Conservation (phyloP, 2,329 filamentous ascomycete species). For the Coniochaeta hoffmannii region DNA sequence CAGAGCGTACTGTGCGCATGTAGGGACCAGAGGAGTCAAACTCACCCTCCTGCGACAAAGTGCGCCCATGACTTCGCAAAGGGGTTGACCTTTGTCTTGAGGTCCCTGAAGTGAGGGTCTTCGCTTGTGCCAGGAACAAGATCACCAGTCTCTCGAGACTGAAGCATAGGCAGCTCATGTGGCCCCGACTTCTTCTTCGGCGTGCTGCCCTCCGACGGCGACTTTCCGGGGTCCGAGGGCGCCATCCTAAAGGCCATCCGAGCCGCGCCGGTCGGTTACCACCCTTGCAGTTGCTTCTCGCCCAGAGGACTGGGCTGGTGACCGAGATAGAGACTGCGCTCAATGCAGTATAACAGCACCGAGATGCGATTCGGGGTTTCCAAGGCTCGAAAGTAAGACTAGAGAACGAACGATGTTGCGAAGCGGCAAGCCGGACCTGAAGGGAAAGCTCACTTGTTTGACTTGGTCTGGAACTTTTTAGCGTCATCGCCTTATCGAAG, state of each 20-base stretch:
- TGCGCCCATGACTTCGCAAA: conserved; percentile 82
- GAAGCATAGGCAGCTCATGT: conserved; percentile 30
- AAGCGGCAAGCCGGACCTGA: not conserved
- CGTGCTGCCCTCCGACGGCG: conserved; percentile 1
- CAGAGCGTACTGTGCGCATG: no score
- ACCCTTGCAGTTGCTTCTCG: not conserved
- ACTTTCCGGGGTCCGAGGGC: not conserved
- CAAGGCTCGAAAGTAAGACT: not conserved
- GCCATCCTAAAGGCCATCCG: conserved; percentile 4
- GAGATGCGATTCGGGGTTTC: not conserved
- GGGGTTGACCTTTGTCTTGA: conserved; percentile 32
- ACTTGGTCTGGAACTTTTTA: not conserved
- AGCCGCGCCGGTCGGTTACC: not conserved
- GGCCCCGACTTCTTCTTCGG: conserved; percentile 4
- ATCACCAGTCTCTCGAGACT: conserved; percentile 57
- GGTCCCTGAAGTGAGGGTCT: conserved; percentile 15
- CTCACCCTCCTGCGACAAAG: conserved; percentile 83
- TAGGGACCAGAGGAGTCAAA: conserved; percentile 14
- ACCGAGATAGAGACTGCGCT: not conserved
- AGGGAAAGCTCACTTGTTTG: not conserved
- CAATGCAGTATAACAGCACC: not conserved
- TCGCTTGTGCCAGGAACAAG: conserved; percentile 28
- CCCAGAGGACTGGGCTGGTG: not conserved
- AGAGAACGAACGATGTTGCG: not conserved
- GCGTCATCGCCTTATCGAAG: not conserved